Conservation (phyloP, 495 filamentous ascomycete genomes). For the Cairneyella variabilis region DNA sequence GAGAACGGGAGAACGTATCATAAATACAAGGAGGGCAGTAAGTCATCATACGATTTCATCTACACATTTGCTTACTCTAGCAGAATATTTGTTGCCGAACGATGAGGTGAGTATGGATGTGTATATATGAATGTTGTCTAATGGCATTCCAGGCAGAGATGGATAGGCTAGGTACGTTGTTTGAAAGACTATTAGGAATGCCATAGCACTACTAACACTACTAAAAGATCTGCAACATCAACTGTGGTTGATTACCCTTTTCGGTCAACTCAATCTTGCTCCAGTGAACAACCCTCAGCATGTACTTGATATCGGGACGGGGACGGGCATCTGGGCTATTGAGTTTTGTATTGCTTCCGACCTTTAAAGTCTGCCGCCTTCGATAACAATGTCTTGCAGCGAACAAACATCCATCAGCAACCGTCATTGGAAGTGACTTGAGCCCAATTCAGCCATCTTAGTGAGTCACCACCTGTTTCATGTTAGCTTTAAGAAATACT, state of each 20-base stretch:
- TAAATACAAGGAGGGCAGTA: slow-evolving; percentile 34
- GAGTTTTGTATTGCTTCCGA: slow-evolving; percentile 33
- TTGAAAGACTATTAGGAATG: too few relatives aligned
- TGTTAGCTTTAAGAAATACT: slow-evolving; percentile 14
- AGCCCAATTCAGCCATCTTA: background rate
- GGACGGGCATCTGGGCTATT: slow-evolving; percentile 46
- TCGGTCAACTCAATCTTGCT: slow-evolving; percentile 27
- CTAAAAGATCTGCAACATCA: slow-evolving; percentile 28
- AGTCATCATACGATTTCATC: slow-evolving; percentile 21
- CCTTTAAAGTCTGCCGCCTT: background rate
- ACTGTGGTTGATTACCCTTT: slow-evolving; percentile 31
- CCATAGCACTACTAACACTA: too few relatives aligned
- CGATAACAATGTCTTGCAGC: background rate
- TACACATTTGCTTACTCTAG: background rate
- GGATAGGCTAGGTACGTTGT: too few relatives aligned
- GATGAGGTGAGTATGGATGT: slow-evolving; percentile 21
- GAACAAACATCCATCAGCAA: background rate
- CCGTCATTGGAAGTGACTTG: slow-evolving; percentile 41
- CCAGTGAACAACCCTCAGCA: slow-evolving; percentile 7
- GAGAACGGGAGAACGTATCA: slow-evolving; percentile 32
- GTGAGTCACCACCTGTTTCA: background rate
- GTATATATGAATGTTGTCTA: background rate
- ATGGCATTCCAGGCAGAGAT: background rate
- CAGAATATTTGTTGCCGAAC: slow-evolving; percentile 39
- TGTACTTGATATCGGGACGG: slow-evolving; percentile 14